Evolutionary conservation across 768 basidiomycete genomes (phyloP), one percentile per base, ranked within the genome.

Genomic region (Calvatia gigantea): DNA sequence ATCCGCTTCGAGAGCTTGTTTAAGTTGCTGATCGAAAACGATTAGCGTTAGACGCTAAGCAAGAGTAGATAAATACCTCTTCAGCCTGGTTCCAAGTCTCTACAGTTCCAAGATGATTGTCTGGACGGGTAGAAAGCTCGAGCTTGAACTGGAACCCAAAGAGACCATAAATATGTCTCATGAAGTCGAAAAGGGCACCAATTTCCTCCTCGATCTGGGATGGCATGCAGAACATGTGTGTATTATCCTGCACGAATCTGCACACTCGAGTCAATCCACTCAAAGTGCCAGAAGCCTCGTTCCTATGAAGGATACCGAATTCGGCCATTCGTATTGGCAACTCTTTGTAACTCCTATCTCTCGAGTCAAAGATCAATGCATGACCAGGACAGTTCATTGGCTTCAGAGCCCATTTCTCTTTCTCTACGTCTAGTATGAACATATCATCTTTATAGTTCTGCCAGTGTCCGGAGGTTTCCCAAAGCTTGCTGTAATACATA

Each of bases 351-450:
- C 85, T 88, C 59, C 97, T 85, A 69, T 97, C 95, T 56, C 91
- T 81, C 23, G 91, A 89, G 72, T 94, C 96, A 66, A 98, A 99
- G 62, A 99, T 91, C 47, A 98, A 71, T 70, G 91, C 94, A 69
- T 98, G 97, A 4, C 95, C 95, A 0, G 91, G 97, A 75, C 97
- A 98, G 72, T 99, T 99, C 97, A 99, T 99, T n/a, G 97, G 97
- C 73, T 98, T 97, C 57, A 98, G 79, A 0, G 82, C 96, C 84
- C 93, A 99, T 66, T 83, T 83, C 73, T 98, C 94, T 75, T 98
- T 98, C 73, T 99, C 97, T 54, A 98, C 73, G 55, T 95, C 90
- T 56, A 98, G 85, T 42, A 79, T 70, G 75, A 98, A 99, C 97
- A 99, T 99, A 73, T 93, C 94, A 51, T 98, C 95, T 69, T 89